These are phyloP conservation scores for Endotrypanum monterogeii DNA, from an alignment of 208 protist species.

Conservation along the genomic window DNA sequence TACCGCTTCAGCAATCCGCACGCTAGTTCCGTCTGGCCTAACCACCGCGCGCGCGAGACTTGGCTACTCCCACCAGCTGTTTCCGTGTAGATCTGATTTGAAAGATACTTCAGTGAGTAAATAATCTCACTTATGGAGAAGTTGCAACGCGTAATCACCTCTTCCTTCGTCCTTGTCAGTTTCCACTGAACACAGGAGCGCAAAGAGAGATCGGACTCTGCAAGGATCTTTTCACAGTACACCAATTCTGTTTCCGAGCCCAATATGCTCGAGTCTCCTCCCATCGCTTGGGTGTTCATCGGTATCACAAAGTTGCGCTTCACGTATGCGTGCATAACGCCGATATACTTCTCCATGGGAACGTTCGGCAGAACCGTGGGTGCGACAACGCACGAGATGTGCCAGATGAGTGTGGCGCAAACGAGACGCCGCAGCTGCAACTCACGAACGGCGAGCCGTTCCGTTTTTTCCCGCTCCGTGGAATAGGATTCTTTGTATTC, in stretches of 20 bases:
- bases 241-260: neutral
- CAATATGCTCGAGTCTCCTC: neutral
- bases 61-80: neutral
- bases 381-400: slow-evolving; percentile 24
- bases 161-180: neutral
- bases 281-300: neutral
- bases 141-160: slow-evolving; percentile 4
- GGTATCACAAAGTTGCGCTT: slow-evolving; percentile 18
- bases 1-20: slow-evolving; percentile 12
- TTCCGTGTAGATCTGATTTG: neutral
- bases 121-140: neutral
- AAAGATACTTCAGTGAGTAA: neutral
- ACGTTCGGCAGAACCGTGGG: slow-evolving; percentile 17
- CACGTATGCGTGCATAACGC: slow-evolving; percentile 32
- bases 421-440: neutral
- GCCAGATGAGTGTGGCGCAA: slow-evolving; percentile 24
- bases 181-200: neutral
- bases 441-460: neutral
- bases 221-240: slow-evolving; percentile 11
- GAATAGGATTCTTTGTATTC: neutral
- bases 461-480: neutral
- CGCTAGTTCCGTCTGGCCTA: slow-evolving; percentile 5
- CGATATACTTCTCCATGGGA: slow-evolving; percentile 44
- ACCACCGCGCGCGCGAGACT: slow-evolving; percentile 4
- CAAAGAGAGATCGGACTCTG: neutral